Conservation (phyloP, 352 stramenopile genomes). For the Phytophthora uliginosa region DNA sequence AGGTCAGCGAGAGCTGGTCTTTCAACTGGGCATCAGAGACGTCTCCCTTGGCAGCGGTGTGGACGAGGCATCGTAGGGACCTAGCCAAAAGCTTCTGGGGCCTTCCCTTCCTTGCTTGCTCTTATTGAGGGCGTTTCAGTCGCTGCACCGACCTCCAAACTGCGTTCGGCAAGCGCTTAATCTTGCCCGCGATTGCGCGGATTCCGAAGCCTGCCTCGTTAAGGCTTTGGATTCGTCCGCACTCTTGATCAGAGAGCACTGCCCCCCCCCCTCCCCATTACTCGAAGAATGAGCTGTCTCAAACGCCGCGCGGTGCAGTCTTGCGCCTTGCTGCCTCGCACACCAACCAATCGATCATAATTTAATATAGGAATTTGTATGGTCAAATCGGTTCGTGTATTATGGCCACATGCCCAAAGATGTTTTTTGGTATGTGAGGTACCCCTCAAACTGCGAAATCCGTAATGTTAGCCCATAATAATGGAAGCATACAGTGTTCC, state of each 20-base stretch:
- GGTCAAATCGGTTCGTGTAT: no score
- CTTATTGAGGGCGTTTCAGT: background rate
- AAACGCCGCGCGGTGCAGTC: background rate
- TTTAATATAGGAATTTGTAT: background rate
- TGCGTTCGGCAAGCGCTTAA: background rate
- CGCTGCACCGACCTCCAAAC: background rate
- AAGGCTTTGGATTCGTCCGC: background rate
- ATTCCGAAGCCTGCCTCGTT: background rate
- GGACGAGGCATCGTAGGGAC: background rate
- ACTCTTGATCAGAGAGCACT: background rate
- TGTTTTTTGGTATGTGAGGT: background rate
- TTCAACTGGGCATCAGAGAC: background rate
- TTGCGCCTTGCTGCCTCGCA: background rate
- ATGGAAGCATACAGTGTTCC: background rate
- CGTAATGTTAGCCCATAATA: background rate
- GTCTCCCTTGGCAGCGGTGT: background rate
- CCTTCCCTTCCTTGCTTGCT: background rate
- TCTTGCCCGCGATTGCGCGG: background rate
- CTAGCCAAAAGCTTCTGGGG: background rate
- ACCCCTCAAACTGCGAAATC: background rate
- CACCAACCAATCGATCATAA: background rate
- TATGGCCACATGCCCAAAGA: no score
- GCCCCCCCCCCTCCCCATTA: background rate
- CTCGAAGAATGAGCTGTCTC: background rate
- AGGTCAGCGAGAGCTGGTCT: background rate